A percentile compares a stretch with the other conserved stretches of the same genome.
Conservation (phyloP, 495 filamentous ascomycete genomes). For the Neurospora sublineolata region DNA sequence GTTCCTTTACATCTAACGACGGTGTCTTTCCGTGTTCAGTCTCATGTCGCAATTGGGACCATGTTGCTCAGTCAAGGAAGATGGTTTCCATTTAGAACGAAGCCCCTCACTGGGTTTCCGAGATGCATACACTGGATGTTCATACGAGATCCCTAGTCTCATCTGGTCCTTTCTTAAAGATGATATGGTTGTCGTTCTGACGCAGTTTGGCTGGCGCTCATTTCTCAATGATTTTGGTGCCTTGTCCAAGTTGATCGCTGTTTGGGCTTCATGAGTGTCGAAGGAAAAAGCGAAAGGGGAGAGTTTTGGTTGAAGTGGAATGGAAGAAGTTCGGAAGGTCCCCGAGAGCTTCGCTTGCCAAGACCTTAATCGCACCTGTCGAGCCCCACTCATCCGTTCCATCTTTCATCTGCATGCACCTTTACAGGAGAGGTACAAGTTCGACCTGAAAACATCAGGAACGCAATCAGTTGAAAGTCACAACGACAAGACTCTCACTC, state of each 20-base stretch:
- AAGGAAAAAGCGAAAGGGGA: not conserved
- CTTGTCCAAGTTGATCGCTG: not conserved
- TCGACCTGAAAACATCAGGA: not conserved
- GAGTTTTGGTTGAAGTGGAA: not conserved
- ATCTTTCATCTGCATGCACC: not conserved
- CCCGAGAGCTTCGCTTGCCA: not conserved
- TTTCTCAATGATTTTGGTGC: not conserved
- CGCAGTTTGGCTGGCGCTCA: not conserved
- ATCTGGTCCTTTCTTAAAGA: not conserved
- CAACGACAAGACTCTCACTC: not conserved
- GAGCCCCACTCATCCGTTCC: not conserved
- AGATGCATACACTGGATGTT: not conserved
- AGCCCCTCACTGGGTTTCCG: not conserved
- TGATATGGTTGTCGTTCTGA: not conserved
- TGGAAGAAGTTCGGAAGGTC: not conserved
- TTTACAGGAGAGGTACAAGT: not conserved
- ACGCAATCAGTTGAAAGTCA: not conserved
- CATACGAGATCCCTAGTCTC: not conserved
- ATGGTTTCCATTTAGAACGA: not conserved
- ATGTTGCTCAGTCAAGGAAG: not conserved
- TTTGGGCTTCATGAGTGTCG: not conserved
- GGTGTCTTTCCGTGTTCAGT: not conserved
- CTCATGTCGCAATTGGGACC: not conserved
- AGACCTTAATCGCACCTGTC: not conserved
- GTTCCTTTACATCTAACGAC: not conserved